Evolutionary conservation across 2,329 filamentous ascomycete genomes (phyloP).

Genomic region (Scedosporium minutisporum): DNA sequence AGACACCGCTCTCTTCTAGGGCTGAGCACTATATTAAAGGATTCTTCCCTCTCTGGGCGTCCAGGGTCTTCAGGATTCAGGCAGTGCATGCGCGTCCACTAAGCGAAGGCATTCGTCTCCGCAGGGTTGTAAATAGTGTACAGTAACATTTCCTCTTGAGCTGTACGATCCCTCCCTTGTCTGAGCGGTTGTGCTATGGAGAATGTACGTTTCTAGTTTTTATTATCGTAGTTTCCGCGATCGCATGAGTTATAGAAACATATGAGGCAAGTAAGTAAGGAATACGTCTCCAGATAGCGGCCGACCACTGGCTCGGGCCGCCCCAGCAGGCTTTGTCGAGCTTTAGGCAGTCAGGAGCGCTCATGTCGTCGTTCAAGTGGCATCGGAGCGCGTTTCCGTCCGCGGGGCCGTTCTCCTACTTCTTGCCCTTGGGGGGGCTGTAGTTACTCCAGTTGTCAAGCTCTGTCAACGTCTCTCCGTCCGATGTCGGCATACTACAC

Average conservation of each 20-base stretch:
- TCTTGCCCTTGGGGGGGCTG: no score
- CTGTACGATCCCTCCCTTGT: conserved; percentile 1
- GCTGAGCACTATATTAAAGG: no score
- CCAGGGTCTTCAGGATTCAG: conserved; percentile 25
- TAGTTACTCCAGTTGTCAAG: no score
- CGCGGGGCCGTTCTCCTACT: no score
- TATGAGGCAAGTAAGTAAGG: conserved; percentile 46
- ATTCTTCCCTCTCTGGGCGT: conserved; percentile 37
- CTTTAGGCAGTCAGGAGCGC: no score
- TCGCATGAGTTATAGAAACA: conserved; percentile 53
- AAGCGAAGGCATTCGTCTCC: conserved; percentile 6
- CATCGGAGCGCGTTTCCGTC: no score
- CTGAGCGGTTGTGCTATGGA: conserved; percentile 28
- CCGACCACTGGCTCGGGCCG: conserved; percentile 18
- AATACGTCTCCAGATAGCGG: conserved; percentile 39
- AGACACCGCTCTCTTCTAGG: conserved; percentile 36
- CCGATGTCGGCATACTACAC: no score
- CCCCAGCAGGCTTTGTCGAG: conserved; percentile 15
- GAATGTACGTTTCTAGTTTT: conserved; percentile 41
- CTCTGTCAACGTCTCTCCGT: no score
- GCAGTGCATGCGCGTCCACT: not conserved
- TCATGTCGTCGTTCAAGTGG: no score
- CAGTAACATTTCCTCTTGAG: not conserved
- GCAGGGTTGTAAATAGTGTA: conserved; percentile 6
- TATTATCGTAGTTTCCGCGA: conserved; percentile 49